Evolutionary conservation across 371 early-diverging fungal genomes (phyloP).

Genomic region (Lichtheimia corymbifera): DNA sequence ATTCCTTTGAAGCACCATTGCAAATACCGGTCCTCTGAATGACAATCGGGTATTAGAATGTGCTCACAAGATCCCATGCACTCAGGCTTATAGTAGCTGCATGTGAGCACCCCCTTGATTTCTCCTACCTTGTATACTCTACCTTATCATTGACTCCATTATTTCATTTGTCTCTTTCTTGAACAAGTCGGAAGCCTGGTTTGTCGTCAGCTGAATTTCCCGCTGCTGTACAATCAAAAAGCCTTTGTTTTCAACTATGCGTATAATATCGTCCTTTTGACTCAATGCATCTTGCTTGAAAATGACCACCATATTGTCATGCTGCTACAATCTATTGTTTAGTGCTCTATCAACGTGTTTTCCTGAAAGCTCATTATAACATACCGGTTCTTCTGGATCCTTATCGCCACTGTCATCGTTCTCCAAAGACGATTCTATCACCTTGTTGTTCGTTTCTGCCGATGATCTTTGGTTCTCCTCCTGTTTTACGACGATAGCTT

Average conservation of each 20-base stretch:
- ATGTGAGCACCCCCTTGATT: too few relatives aligned
- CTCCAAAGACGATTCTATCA: neutral
- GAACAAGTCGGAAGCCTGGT: constrained; percentile 66
- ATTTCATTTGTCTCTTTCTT: constrained; percentile 74
- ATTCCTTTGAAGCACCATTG: constrained; percentile 66
- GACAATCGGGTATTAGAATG: too few relatives aligned
- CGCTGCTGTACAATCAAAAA: constrained; percentile 62
- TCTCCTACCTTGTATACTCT: too few relatives aligned
- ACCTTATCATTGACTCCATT: constrained; percentile 12
- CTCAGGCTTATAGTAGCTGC: too few relatives aligned
- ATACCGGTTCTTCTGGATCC: too few relatives aligned
- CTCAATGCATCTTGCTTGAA: constrained; percentile 41
- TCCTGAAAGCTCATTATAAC: too few relatives aligned
- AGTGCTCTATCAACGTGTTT: too few relatives aligned
- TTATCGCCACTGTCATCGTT: too few relatives aligned
- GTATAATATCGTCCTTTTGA: constrained; percentile 61
- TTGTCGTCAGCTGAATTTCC: constrained; percentile 53
- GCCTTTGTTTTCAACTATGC: constrained; percentile 52
- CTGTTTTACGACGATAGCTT: too few relatives aligned
- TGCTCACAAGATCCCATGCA: too few relatives aligned
- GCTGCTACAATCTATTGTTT: neutral
- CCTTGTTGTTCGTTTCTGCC: neutral
- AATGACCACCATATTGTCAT: constrained; percentile 23
- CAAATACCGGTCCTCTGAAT: constrained; percentile 66
- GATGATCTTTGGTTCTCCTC: too few relatives aligned